Conservation (phyloP, 192 early-diverging fungal genomes). For the Jimgerdemannia lactiflua region DNA sequence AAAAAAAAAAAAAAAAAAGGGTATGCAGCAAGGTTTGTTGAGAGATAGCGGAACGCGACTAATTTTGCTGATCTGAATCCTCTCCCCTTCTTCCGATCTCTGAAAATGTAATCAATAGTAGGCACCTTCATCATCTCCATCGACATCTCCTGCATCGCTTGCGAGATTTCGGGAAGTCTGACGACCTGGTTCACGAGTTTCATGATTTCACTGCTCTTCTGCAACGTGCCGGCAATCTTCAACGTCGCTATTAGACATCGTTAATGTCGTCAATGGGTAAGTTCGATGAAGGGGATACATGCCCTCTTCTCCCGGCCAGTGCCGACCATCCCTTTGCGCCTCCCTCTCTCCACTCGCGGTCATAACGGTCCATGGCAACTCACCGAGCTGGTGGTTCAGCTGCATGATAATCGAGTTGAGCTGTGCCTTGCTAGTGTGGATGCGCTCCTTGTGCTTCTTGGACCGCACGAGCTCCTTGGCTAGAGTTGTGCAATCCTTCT, state of each 20-base stretch:
- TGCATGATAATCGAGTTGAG: slow-evolving; percentile 90
- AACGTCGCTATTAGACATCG: slow-evolving; percentile 56
- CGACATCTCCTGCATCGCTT: slow-evolving; percentile 88
- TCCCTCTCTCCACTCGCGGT: not conserved
- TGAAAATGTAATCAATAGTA: not conserved
- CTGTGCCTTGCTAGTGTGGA: slow-evolving; percentile 89
- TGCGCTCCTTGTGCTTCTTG: slow-evolving; percentile 72
- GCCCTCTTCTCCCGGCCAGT: not conserved
- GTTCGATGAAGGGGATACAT: not conserved
- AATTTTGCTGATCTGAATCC: not conserved
- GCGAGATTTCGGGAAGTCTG: slow-evolving; percentile 80
- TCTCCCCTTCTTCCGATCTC: not conserved
- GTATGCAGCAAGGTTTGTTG: no score
- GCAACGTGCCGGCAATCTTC: slow-evolving; percentile 84
- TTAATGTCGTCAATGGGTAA: not conserved
- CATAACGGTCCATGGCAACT: not conserved
- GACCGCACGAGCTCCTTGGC: slow-evolving; percentile 85
- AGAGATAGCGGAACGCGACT: not conserved
- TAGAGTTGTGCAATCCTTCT: slow-evolving; percentile 61
- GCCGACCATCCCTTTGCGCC: not conserved
- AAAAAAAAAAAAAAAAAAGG: no score
- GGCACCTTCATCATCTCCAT: slow-evolving; percentile 94
- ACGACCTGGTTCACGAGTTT: slow-evolving; percentile 84
- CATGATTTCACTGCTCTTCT: slow-evolving; percentile 92
- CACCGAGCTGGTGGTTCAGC: slow-evolving; percentile 85